A percentile compares a stretch with the other conserved stretches of the same genome.
Conservation (phyloP, 1,284 basidiomycete species). For the Tilletia setariae region DNA sequence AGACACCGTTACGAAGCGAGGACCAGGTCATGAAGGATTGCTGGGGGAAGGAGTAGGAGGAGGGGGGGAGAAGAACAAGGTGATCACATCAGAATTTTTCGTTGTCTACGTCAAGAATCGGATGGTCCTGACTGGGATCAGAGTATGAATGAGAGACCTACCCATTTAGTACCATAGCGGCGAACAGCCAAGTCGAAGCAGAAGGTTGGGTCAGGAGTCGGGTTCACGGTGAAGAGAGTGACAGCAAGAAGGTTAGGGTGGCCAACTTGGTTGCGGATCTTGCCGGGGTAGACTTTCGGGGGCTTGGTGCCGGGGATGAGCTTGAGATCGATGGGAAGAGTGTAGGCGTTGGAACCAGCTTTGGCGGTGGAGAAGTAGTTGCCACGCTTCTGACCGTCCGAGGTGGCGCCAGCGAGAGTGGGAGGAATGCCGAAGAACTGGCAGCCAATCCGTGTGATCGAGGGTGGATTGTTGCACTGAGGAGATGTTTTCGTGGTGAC, state of each 20-base stretch:
- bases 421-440: not conserved
- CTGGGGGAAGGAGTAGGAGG: not conserved
- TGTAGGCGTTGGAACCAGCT: constrained; percentile 13
- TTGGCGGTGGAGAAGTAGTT: constrained; percentile 17
- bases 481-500: not conserved
- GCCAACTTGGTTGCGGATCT: not conserved
- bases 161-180: not conserved
- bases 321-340: not conserved
- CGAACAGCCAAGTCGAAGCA: not conserved
- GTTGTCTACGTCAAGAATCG: too few relatives aligned
- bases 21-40: not conserved
- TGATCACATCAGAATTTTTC: too few relatives aligned
- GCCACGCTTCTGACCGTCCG: not conserved
- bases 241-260: not conserved
- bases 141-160: not conserved
- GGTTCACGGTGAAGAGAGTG: not conserved
- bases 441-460: not conserved
- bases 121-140: too few relatives aligned
- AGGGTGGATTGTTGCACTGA: constrained; percentile 17
- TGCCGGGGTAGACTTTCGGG: not conserved
- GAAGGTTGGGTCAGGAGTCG: not conserved
- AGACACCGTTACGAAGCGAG: not conserved
- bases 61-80: too few relatives aligned
- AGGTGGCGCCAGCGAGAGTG: not conserved
- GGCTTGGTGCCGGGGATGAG: not conserved